A percentile compares a stretch with the other conserved stretches of the same genome.
Conservation (phyloP, 23 red algal genomes). For the Gracilaria vermiculophylla region DNA sequence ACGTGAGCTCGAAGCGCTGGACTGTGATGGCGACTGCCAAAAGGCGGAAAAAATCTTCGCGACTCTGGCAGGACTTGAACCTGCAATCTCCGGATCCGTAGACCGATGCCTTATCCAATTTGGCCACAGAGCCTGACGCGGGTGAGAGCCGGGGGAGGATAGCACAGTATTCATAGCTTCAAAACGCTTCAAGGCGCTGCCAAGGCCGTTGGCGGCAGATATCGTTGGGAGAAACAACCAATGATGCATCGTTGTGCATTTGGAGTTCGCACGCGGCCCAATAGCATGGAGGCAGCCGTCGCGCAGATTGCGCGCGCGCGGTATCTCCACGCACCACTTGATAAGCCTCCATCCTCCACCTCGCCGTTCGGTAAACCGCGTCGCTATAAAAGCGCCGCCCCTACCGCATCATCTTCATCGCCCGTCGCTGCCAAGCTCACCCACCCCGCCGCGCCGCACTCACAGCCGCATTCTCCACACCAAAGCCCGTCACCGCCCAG, state of each 20-base stretch:
- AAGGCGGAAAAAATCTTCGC: neutral
- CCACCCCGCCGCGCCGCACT: neutral
- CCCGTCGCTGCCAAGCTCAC: neutral
- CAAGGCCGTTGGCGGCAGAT: neutral
- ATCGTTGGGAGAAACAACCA: neutral
- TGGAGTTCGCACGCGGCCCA: neutral
- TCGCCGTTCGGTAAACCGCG: neutral
- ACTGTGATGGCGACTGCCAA: too few species aligned
- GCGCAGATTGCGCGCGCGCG: neutral
- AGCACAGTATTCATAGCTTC: too few species aligned
- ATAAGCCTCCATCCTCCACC: neutral
- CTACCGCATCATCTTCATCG: neutral
- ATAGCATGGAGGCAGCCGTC: neutral
- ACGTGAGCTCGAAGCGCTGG: too few species aligned
- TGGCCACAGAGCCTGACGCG: constrained; percentile 80
- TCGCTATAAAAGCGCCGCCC: neutral
- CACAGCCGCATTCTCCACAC: too few species aligned
- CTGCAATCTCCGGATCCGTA: constrained; percentile 81
- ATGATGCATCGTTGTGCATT: neutral
- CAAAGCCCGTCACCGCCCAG: too few species aligned
- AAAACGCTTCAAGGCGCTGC: too few species aligned
- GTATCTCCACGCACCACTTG: neutral
- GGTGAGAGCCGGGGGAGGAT: too few species aligned
- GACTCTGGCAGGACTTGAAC: constrained; percentile 81
- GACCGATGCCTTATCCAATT: constrained; percentile 82